Base-by-base conservation (phyloP, 2,329 filamentous ascomycete genomes). In the Monilinia polystroma region DNA sequence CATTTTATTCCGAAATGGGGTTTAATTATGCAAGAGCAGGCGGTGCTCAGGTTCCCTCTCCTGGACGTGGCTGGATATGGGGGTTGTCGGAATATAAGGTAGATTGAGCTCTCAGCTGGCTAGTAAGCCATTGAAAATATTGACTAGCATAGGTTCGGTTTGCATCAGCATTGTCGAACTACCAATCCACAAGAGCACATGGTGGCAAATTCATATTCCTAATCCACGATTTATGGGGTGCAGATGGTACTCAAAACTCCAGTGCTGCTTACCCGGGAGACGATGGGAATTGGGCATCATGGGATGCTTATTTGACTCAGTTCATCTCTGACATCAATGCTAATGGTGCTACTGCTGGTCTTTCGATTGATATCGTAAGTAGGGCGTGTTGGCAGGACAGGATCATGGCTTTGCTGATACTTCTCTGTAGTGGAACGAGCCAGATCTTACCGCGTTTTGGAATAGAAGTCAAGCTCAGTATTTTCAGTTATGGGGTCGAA, bases 141-240 rank as follows among this genome's bases (percentile, higher is more conserved):
- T 57, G 29, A 49, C 43, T 7, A 8, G 10, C 11, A 14, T 41
- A 74, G 71, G 66, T 67, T 43, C 80, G 81, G 5, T 79, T 84
- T 66, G 68, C 78, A 4, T 81, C 80, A 0, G 77, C 79, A 2
- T 70, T 82, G 6, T 79, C 76, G 29, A 83, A 84, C 67, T 84
- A 83, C 70, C 66, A 73, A 2, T 81, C 79, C 1, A 75, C 78
- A 1, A 76, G 79, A 51, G 77, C 81, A 55, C 77, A 81, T 32
- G 78, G 76, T 6, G 81, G 77, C 5, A 70, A 74, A 7, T 83
- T 83, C 54, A 81, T 82, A 57, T 72, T 82, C n/a, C 74, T 83
- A 0, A 76, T 78, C 0, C 80, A 81, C 65, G 81, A 82, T 63
- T 68, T 81, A 4, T 84, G 81, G 81, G 82, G 82, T 10, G 79